phyloP scores from a whole-genome alignment of 768 basidiomycete genomes.

The Sutorius australiensis region DNA sequence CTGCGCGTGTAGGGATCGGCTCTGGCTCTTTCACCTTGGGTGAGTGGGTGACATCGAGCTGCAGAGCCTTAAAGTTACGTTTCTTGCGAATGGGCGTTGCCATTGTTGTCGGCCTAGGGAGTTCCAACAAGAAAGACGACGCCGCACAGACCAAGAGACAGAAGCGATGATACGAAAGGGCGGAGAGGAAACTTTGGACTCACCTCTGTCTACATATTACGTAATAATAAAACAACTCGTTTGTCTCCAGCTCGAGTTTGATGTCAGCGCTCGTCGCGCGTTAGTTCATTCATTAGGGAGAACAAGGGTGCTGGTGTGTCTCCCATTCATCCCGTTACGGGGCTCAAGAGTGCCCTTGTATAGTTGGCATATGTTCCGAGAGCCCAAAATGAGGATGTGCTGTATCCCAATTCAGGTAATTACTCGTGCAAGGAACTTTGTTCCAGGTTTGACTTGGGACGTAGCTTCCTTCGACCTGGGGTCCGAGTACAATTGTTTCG shows the following conservation, averaged over 20 bases:
- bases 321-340: background rate
- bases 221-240: conserved; percentile 20
- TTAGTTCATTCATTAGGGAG: background rate
- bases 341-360: background rate
- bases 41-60: conserved; percentile 57
- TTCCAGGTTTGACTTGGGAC: background rate
- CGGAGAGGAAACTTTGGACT: conserved; percentile 17
- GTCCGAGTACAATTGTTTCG: background rate
- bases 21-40: conserved; percentile 38
- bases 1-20: conserved; percentile 46
- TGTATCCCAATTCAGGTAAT: background rate
- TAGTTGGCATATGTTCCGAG: background rate
- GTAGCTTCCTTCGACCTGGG: background rate
- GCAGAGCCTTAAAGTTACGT: conserved; percentile 85
- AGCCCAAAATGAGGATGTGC: background rate
- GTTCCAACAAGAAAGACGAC: conserved; percentile 5
- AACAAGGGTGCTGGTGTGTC: background rate
- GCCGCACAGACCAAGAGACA: conserved; percentile 3
- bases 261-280: background rate
- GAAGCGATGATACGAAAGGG: conserved; percentile 11
- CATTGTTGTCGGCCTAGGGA: conserved; percentile 27
- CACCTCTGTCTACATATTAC: conserved; percentile 11
- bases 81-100: conserved; percentile 78
- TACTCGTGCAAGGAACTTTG: too few species aligned
- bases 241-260: background rate